Evolutionary conservation across 2,329 filamentous ascomycete genomes (phyloP).

Genomic region (Phaeosphaeriaceae sp.): DNA sequence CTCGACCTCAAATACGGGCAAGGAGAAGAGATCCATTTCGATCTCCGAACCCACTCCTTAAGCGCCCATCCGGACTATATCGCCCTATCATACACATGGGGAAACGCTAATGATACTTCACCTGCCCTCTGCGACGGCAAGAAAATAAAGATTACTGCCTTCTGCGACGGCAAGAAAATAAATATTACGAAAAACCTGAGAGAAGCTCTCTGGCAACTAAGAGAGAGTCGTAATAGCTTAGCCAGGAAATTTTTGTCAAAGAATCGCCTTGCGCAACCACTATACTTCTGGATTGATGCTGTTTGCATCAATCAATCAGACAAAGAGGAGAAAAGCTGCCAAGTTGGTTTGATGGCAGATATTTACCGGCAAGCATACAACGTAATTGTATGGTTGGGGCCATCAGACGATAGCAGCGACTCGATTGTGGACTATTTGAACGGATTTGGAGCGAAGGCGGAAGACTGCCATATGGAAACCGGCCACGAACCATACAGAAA

Average conservation of each 20-base stretch:
- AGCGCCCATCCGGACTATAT: background rate
- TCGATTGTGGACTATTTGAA: conserved; percentile 15
- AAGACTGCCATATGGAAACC: conserved; percentile 10
- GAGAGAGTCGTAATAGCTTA: background rate
- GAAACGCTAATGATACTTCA: background rate
- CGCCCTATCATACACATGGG: conserved; percentile 2
- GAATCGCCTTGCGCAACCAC: background rate
- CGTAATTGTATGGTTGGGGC: conserved; percentile 18
- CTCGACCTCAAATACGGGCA: background rate
- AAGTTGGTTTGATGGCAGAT: conserved; percentile 18
- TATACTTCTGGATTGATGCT: background rate
- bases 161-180: background rate
- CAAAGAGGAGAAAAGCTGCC: conserved; percentile 11
- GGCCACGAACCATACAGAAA: conserved; percentile 2
- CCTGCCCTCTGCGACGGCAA: background rate
- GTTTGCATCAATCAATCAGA: background rate
- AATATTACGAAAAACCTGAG: background rate
- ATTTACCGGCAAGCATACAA: conserved; percentile 11
- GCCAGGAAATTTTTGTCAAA: background rate
- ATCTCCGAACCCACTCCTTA: background rate
- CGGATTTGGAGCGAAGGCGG: conserved; percentile 12
- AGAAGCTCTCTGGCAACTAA: conserved; percentile 1
- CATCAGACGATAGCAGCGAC: conserved; percentile 3
- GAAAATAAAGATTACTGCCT: background rate
- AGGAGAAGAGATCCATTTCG: background rate